Base-by-base conservation (phyloP, 2,329 filamentous ascomycete genomes). In the Rhynchosporium agropyri region DNA sequence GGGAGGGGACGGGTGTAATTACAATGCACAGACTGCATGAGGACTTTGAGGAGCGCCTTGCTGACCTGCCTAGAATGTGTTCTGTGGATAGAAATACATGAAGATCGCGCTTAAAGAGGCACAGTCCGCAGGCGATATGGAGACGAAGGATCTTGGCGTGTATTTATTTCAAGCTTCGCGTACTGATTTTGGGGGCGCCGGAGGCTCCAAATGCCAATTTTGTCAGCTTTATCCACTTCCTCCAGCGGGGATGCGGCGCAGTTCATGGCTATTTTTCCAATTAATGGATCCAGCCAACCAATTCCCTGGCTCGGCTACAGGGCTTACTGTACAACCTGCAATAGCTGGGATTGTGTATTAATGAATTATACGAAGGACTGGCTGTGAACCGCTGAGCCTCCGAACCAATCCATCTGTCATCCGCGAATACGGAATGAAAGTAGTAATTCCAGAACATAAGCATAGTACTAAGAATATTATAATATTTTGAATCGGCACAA, bases 31-130 rank as follows among this genome's bases (percentile, higher is more conserved):
- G 51, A 36, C 36, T 28, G 9, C 20, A 28, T n/a, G 8, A 54
- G n/a, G 12, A 15, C 26, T 40, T 53, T 20, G 15, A 13, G 50
- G 51, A 38, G 51, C 51, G 29, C 33, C 29, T 36, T 40, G 36
- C 51, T 54, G 33, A 38, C 51, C 38, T 38, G 51, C 36, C 36
- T 7, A 42, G 43, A n/a, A n/a, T 42, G 9, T 4, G 2, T 54
- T 12, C 51, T 42, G 5, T 42, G 36, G 51, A 40, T 42, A 20
- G 28, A 13, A n/a, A 3, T 28, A 33, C 40, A 40, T 42, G 51
- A 54, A 40, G 50, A 54, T 54, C 51, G 33, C 51, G 51, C 36
- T 54, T 40, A 42, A 6, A 20, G 51, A 54, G 51, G 51, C 51
- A 54, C 51, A 54, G 51, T 33, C 13, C 1, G 20, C n/a, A 20